These are phyloP conservation scores for Glycyrrhiza uralensis DNA, from an alignment of 306 rosid species.

Conservation along the genomic window DNA sequence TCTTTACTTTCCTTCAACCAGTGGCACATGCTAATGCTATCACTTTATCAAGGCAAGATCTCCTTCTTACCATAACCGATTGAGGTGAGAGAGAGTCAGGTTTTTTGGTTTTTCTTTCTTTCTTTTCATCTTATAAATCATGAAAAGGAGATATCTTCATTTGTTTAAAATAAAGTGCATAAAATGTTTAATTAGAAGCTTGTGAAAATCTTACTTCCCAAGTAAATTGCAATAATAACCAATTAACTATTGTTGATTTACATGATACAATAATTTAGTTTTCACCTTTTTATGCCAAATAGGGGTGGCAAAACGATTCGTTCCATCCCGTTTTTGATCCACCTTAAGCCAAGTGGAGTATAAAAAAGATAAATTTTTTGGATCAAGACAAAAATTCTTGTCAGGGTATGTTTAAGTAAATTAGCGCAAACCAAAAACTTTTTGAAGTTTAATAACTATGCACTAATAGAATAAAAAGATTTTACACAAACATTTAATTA, in stretches of 20 bases:
- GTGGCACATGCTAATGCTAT: constrained; percentile 28
- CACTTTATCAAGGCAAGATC: constrained; percentile 15
- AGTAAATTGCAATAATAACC: background rate
- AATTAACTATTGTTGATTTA: background rate
- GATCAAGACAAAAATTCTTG: too few species aligned
- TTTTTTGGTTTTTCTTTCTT: too few species aligned
- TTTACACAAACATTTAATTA: too few species aligned
- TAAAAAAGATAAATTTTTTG: too few species aligned
- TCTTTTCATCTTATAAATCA: background rate
- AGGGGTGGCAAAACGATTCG: too few species aligned
- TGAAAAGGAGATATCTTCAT: background rate
- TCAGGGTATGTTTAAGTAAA: too few species aligned
- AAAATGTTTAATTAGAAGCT: background rate
- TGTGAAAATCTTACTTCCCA: background rate
- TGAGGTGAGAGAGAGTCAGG: background rate
- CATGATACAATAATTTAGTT: background rate
- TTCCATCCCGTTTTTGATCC: too few species aligned
- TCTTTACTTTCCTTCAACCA: constrained; percentile 17
- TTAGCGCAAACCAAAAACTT: too few species aligned
- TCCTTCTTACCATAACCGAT: background rate
- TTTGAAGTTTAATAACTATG: too few species aligned
- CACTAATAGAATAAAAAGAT: too few species aligned
- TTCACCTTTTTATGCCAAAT: background rate
- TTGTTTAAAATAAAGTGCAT: background rate
- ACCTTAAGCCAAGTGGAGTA: too few species aligned